Percentiles rank a stretch among this genome's conserved stretches.
These are phyloP conservation scores for Aureobasidium sp. DNA, from an alignment of 2,329 filamentous ascomycete species.

Conservation along the genomic window DNA sequence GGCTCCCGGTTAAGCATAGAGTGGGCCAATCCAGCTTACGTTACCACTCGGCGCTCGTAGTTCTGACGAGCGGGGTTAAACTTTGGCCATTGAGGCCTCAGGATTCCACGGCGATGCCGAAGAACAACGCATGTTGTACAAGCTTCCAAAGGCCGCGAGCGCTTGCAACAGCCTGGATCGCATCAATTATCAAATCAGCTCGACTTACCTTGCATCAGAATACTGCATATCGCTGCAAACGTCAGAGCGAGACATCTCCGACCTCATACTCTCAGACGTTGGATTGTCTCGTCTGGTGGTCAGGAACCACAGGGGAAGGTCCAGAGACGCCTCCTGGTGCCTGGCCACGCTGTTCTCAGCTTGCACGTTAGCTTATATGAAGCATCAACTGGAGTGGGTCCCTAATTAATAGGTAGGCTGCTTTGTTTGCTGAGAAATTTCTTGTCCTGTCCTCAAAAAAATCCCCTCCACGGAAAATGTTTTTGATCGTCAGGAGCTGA, in stretches of 20 bases:
- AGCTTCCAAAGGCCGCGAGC: not conserved
- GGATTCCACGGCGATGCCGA: slow-evolving; percentile 6
- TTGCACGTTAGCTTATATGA: not conserved
- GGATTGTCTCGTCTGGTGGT: not conserved
- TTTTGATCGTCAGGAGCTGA: slow-evolving; percentile 6
- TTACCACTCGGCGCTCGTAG: not conserved
- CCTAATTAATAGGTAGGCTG: not conserved
- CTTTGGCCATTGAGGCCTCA: not conserved
- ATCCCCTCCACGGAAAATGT: not conserved
- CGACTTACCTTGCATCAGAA: not conserved
- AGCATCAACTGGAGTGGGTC: not conserved
- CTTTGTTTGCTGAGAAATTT: not conserved
- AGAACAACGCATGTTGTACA: not conserved
- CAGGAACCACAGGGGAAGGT: slow-evolving; percentile 1
- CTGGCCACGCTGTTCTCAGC: not conserved
- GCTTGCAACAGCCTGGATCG: not conserved
- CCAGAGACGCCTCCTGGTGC: not conserved
- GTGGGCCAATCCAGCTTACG: not conserved
- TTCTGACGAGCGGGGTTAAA: slow-evolving; percentile 3
- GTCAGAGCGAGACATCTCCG: not conserved
- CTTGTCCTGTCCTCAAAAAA: not conserved
- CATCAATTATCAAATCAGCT: not conserved
- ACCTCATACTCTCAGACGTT: not conserved
- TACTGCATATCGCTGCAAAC: not conserved
- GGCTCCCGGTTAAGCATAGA: not conserved